phyloP scores from a whole-genome alignment of 371 early-diverging fungal species.

The Mucor piriformis region DNA sequence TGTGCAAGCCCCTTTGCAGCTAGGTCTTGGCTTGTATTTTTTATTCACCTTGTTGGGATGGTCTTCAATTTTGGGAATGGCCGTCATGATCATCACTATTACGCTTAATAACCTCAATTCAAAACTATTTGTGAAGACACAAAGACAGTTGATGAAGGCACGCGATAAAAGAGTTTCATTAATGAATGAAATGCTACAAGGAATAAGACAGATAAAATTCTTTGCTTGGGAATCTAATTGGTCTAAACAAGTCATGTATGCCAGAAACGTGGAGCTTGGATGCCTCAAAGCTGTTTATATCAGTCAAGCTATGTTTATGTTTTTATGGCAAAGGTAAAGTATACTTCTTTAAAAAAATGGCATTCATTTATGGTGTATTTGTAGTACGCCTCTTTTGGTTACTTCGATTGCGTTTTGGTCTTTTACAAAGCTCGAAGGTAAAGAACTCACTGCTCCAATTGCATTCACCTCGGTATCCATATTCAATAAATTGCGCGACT shows the following conservation, averaged over 20 bases:
- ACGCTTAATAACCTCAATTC: conserved; percentile 51
- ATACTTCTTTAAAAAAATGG: no score
- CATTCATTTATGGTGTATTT: no score
- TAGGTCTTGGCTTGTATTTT: no score
- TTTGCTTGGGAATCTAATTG: conserved; percentile 70
- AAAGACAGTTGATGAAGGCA: conserved; percentile 46
- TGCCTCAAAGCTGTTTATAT: conserved; percentile 41
- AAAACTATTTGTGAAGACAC: conserved; percentile 39
- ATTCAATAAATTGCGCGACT: conserved; percentile 56
- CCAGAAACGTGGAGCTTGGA: conserved; percentile 55
- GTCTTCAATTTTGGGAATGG: no score
- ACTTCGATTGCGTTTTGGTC: conserved; percentile 60
- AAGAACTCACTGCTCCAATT: conserved; percentile 49
- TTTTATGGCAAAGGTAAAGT: no score
- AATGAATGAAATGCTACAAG: conserved; percentile 63
- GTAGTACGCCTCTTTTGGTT: conserved; percentile 56
- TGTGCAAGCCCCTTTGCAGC: no score
- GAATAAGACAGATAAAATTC: conserved; percentile 69
- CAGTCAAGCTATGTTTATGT: conserved; percentile 39
- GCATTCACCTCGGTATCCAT: conserved; percentile 66
- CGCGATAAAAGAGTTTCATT: conserved; percentile 50
- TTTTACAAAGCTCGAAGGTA: conserved; percentile 58
- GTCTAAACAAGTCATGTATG: conserved; percentile 47
- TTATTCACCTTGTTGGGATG: conserved; percentile 63
- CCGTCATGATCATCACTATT: conserved; percentile 47